These are phyloP conservation scores for Cladophialophora exuberans DNA, from an alignment of 2,329 filamentous ascomycete genomes.

Conservation along the genomic window DNA sequence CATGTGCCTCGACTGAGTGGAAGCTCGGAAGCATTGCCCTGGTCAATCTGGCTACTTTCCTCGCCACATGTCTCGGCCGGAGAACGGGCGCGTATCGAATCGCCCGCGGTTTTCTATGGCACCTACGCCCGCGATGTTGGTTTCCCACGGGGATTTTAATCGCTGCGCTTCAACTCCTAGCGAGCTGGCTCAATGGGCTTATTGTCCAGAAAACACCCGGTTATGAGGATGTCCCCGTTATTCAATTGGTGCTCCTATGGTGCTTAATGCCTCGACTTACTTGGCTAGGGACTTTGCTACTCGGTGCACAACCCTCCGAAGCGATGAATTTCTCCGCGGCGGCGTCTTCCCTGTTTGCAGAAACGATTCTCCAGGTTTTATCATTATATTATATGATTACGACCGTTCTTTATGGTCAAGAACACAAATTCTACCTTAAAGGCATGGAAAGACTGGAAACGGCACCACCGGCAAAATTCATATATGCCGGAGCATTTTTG, in stretches of 20 bases:
- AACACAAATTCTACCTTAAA: conserved; percentile 37
- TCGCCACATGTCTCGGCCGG: conserved; percentile 25
- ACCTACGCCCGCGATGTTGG: conserved; percentile 21
- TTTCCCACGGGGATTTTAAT: conserved; percentile 31
- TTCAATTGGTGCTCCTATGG: conserved; percentile 38
- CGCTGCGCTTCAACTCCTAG: conserved; percentile 33
- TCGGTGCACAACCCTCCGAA: conserved; percentile 22
- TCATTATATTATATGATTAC: conserved; percentile 33
- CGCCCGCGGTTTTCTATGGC: conserved; percentile 1
- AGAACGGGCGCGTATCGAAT: conserved; percentile 10
- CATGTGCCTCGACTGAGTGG: conserved; percentile 34
- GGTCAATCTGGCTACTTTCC: conserved; percentile 32
- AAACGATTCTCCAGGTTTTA: conserved; percentile 36
- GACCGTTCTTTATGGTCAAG: conserved; percentile 36
- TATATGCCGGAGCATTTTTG: conserved; percentile 38
- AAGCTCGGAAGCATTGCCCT: conserved; percentile 35
- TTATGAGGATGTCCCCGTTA: conserved; percentile 33
- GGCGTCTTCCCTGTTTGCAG: conserved; percentile 33
- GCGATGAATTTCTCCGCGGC: conserved; percentile 20
- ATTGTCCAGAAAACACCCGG: conserved; percentile 33
- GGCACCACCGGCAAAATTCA: conserved; percentile 31
- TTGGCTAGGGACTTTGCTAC: conserved; percentile 34
- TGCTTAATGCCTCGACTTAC: conserved; percentile 38
- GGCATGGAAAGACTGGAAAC: conserved; percentile 26
- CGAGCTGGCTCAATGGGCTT: conserved; percentile 32